A percentile compares a stretch with the other conserved stretches of the same genome.
phyloP scores from a whole-genome alignment of 192 early-diverging fungal species.

The Coemansia guatemalensis region DNA sequence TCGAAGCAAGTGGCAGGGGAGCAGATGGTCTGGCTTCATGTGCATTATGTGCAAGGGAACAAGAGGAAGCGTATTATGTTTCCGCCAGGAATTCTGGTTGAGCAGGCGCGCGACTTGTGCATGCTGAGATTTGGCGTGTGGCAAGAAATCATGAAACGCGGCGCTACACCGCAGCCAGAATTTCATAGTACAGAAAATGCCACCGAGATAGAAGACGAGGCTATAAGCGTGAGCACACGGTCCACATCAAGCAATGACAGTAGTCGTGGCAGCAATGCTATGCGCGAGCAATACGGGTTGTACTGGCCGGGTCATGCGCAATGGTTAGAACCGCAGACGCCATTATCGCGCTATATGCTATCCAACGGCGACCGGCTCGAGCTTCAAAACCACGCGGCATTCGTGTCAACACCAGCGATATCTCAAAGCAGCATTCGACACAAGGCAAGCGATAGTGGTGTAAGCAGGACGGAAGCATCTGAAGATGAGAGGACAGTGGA shows the following conservation, averaged over 20 bases:
- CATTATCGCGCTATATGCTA: conserved; percentile 28
- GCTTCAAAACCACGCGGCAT: conserved; percentile 43
- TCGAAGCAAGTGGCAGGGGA: neutral
- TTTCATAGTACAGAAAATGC: neutral
- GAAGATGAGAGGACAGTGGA: neutral
- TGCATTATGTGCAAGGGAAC: conserved; percentile 37
- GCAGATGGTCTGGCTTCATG: conserved; percentile 23
- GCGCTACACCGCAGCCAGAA: neutral
- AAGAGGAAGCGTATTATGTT: conserved; percentile 34
- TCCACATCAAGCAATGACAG: conserved; percentile 8
- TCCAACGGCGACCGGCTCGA: conserved; percentile 30
- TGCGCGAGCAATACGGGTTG: conserved; percentile 43
- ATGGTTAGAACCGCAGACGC: conserved; percentile 40
- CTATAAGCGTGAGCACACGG: neutral
- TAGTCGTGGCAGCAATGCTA: conserved; percentile 1
- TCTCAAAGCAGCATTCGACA: neutral
- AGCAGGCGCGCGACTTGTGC: conserved; percentile 53
- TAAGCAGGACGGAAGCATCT: neutral
- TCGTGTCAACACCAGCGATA: conserved; percentile 14
- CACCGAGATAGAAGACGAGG: neutral
- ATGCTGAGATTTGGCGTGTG: conserved; percentile 54
- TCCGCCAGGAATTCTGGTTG: conserved; percentile 43
- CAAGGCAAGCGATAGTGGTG: neutral
- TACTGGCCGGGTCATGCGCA: conserved; percentile 40
- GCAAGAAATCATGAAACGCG: conserved; percentile 34